Base-by-base conservation (phyloP, 1,139 yeast species). In the Protomyces arabidopsidicola region DNA sequence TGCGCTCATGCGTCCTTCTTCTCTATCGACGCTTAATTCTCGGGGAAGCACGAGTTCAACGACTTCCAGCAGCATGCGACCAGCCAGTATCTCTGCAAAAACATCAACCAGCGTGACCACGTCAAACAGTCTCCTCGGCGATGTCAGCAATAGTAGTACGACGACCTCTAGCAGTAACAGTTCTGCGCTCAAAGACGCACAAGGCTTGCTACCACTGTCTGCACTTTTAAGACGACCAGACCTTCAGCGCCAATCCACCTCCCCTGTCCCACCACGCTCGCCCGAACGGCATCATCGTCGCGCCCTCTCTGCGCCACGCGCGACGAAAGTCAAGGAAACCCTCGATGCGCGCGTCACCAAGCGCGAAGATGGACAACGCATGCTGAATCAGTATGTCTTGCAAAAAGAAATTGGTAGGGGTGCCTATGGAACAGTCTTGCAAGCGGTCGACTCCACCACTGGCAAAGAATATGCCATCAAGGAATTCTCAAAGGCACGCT, bases 401-500 rank as follows among this genome's bases (percentile, higher is more conserved):
- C 76, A 82, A 48, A 80, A 81, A 52, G 80, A 86, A 1, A 78
- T 91, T 58, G 98, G 98, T 0, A 84, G 86, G 69, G 98, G 98
- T 0, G 85, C 96, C 0, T 91, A 89, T 73, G 98, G 98, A 1
- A 83, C 86, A 0, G 98, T 93, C 2, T 87, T 93, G 70, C 82
- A 90, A 4, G 97, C 95, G 0, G 72, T 85, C 12, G 97, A 91
- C 73, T 75, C 81, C 27, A 69, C 68, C 16, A 72, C 75, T 0
- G 68, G 83, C 64, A 59, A 69, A 81, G 61, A 80, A 81, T 27
- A 85, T 84, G 72, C 98, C 0, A 83, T 93, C 68, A 93, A 93
- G 73, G 95, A 88, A 72, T 76, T 75, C 69, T 75, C 79, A 18
- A 77, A 77, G 65, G 68, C 73, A 20, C 72, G 76, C 31, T 70